Conservation (phyloP, 768 basidiomycete species). For the Clathrus columnatus region DNA sequence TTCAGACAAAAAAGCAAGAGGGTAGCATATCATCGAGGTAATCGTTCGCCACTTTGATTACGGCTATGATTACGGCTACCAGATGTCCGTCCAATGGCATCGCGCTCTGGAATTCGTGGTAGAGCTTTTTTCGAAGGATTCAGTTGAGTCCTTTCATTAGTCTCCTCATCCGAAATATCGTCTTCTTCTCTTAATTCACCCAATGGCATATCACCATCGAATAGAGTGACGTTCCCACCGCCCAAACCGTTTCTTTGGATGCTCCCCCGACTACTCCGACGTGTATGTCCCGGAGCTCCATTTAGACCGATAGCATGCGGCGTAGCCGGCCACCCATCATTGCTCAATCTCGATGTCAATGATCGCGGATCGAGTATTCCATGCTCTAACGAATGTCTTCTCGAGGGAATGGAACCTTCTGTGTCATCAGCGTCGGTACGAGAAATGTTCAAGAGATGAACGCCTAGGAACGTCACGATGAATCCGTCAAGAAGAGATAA, state of each 20-base stretch:
- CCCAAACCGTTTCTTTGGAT: slow-evolving; percentile 27
- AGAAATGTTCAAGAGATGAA: slow-evolving; percentile 86
- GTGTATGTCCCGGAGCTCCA: slow-evolving; percentile 22
- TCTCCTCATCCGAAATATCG: slow-evolving; percentile 36
- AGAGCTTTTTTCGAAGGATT: slow-evolving; percentile 3
- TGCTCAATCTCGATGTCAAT: slow-evolving; percentile 72
- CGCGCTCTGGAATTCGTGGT: background rate
- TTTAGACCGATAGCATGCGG: slow-evolving; percentile 26
- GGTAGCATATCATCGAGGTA: slow-evolving; percentile 1
- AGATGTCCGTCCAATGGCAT: background rate
- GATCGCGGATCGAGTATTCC: slow-evolving; percentile 71
- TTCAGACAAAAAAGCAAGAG: background rate
- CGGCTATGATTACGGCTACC: background rate
- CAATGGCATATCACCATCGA: slow-evolving; percentile 40
- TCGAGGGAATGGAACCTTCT: background rate
- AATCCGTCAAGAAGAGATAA: slow-evolving; percentile 86
- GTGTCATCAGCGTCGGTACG: slow-evolving; percentile 38
- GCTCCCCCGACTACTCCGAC: slow-evolving; percentile 24
- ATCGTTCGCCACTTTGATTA: slow-evolving; percentile 1
- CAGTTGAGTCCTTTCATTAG: slow-evolving; percentile 5
- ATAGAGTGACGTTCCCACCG: slow-evolving; percentile 52
- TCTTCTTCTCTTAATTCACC: slow-evolving; percentile 45
- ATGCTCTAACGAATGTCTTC: slow-evolving; percentile 43
- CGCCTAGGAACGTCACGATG: slow-evolving; percentile 88
- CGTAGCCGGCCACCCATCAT: slow-evolving; percentile 58